These are phyloP conservation scores for Suhomyces kunorum DNA, from an alignment of 1,139 yeast genomes.

Conservation along the genomic window DNA sequence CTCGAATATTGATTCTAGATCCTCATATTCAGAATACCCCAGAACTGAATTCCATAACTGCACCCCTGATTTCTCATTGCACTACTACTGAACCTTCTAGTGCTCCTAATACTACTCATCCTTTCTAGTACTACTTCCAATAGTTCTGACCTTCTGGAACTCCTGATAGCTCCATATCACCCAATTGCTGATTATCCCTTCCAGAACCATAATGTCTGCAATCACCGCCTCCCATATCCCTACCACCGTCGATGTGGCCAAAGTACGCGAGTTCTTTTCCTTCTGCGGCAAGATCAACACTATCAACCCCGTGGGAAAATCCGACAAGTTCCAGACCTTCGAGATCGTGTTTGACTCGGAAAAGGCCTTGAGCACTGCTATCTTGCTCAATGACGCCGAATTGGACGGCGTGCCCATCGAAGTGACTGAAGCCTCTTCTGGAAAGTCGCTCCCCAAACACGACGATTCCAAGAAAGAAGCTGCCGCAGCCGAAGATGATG, in stretches of 20 bases:
- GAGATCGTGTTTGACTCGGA: constrained; percentile 56
- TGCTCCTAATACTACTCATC: too few species aligned
- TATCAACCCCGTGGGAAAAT: constrained; percentile 36
- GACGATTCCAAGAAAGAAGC: constrained; percentile 11
- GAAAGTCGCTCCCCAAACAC: constrained; percentile 20
- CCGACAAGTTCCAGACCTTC: constrained; percentile 37
- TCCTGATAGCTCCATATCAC: too few species aligned
- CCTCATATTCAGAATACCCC: too few species aligned
- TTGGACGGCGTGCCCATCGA: constrained; percentile 57
- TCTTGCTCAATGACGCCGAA: constrained; percentile 72
- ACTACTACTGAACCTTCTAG: too few species aligned
- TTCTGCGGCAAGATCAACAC: constrained; percentile 71
- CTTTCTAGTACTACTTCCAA: too few species aligned
- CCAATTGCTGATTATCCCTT: too few species aligned
- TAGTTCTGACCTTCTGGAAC: too few species aligned
- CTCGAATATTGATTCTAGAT: too few species aligned
- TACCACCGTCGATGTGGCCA: constrained; percentile 50
- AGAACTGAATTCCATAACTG: too few species aligned
- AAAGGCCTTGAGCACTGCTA: constrained; percentile 72
- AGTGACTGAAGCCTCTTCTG: constrained; percentile 40
- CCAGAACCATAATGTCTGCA: constrained; percentile 38
- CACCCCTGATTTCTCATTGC: too few species aligned
- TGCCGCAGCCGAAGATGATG: constrained; percentile 45
- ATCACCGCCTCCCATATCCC: constrained; percentile 66
- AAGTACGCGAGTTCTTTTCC: constrained; percentile 68